Base-by-base conservation (phyloP, 176 grass and related monocot genomes). In the Oryza meyeriana region DNA sequence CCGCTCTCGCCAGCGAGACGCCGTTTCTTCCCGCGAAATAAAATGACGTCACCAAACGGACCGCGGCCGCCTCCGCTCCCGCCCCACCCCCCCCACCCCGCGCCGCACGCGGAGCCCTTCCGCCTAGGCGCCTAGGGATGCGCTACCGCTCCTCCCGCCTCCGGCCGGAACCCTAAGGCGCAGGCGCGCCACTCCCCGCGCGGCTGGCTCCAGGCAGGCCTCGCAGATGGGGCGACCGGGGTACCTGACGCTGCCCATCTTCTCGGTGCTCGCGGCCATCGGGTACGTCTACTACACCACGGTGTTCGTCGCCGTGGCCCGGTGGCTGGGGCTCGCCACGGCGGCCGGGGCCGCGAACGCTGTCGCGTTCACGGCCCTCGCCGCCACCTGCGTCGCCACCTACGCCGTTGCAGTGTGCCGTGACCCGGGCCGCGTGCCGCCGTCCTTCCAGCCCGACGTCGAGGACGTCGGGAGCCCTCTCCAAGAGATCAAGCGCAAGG, bases 401-500 rank as follows among this genome's bases (percentile, higher is more conserved):
- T 94, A 97, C 73, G 75, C 79, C 40, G 74, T 86, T 34, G 94
- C 92, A 17, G 90, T 92, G 17, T 14, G 89, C 29, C 79, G 79
- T 69, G 94, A 97, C 71, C 94, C 92, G 7, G 94, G 94, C 16
- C 85, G 85, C 62, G 94, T 97, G 25, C 94, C 94, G 8, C 55
- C 83, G 2, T 79, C 83, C 7, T 97, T 92, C 74, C 58, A 72
- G 40, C 94, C 92, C 27, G 88, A 94, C 61, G 79, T 97, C 63
- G 92, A 97, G 89, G 90, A 86, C 61, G 32, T 87, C 25, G 72
- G 85, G 14, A 89, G 32, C 48, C 69, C 88, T 77, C 66, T 97
- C 75, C 89, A 97, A 63, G 92, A 94, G 77, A 92, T 94, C 85
- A 97, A 97, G 90, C 78, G 93, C 64, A 95, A 95, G 90, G 93